Evolutionary conservation across 163 green algal species (phyloP).

Genomic region (Chloromonas sp.): DNA sequence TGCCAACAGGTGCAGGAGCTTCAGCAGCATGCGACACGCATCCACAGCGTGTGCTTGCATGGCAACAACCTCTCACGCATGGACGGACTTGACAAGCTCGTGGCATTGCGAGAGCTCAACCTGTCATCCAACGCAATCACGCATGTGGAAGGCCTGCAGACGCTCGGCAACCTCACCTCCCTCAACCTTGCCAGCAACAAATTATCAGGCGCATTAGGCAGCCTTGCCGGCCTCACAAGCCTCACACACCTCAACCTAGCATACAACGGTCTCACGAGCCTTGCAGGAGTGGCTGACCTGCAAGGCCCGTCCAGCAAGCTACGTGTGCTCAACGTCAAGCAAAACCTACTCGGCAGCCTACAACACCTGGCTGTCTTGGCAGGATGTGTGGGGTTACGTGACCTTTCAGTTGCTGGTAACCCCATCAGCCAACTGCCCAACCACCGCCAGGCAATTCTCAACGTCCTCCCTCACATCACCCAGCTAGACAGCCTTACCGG

Average conservation of each 20-base stretch:
- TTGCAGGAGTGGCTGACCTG: constrained; percentile 33
- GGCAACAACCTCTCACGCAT: constrained; percentile 54
- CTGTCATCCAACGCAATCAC: constrained; percentile 62
- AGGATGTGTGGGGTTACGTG: constrained; percentile 36
- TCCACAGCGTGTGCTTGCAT: constrained; percentile 57
- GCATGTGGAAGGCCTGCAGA: constrained; percentile 24
- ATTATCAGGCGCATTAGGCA: constrained; percentile 28
- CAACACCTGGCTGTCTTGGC: constrained; percentile 47
- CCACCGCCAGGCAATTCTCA: constrained; percentile 30
- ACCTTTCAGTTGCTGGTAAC: constrained; percentile 54
- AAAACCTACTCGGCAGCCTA: constrained; percentile 52
- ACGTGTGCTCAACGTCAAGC: constrained; percentile 44
- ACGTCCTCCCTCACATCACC: constrained; percentile 45
- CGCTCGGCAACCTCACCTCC: constrained; percentile 39
- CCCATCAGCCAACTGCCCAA: constrained; percentile 37
- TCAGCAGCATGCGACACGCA: constrained; percentile 13
- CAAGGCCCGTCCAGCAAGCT: constrained; percentile 32
- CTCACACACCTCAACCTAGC: constrained; percentile 32
- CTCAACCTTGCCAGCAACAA: constrained; percentile 70
- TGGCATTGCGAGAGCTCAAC: constrained; percentile 49
- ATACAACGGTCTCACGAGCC: constrained; percentile 37
- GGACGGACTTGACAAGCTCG: constrained; percentile 36
- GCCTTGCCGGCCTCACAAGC: constrained; percentile 29
- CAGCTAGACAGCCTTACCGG: constrained; percentile 33
- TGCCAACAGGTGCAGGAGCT: constrained; percentile 41